phyloP scores from a whole-genome alignment of 768 basidiomycete species.

The Naganishia vaughanmartiniae region DNA sequence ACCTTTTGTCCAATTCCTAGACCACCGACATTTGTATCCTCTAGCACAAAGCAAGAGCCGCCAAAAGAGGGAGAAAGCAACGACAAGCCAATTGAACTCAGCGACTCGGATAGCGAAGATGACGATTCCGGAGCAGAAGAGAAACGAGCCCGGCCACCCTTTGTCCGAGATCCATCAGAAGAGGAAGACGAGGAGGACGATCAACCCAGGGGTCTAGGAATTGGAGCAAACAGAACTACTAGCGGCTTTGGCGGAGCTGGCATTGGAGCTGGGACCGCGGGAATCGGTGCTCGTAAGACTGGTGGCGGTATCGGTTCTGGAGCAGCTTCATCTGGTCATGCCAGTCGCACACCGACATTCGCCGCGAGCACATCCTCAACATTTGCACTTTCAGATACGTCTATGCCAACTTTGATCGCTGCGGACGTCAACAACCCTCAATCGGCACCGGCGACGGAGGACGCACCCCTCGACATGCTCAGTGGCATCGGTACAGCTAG shows the following conservation, averaged over 20 bases:
- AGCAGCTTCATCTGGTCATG: not conserved
- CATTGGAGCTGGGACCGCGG: constrained; percentile 16
- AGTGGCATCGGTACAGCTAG: constrained; percentile 36
- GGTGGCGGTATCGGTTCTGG: constrained; percentile 15
- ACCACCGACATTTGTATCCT: constrained; percentile 43
- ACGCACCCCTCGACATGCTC: constrained; percentile 4
- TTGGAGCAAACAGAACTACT: not conserved
- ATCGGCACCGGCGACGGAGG: not conserved
- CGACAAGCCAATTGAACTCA: constrained; percentile 34
- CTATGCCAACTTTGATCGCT: constrained; percentile 10
- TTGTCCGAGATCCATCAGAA: constrained; percentile 2
- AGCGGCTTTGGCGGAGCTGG: constrained; percentile 22
- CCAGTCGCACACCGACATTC: constrained; percentile 2
- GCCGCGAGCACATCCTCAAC: constrained; percentile 7
- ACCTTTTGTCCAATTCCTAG: constrained; percentile 31
- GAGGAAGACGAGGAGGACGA: constrained; percentile 1
- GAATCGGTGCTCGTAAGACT: constrained; percentile 10
- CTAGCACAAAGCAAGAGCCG: constrained; percentile 22
- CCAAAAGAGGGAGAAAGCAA: constrained; percentile 6
- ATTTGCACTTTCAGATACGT: constrained; percentile 1
- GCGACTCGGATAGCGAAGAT: constrained; percentile 29
- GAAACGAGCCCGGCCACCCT: not conserved
- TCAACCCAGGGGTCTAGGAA: constrained; percentile 2
- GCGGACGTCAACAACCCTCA: not conserved
- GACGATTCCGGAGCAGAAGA: constrained; percentile 12